Evolutionary conservation across 129 eudicot species (phyloP).

Genomic region (Silybum marianum): DNA sequence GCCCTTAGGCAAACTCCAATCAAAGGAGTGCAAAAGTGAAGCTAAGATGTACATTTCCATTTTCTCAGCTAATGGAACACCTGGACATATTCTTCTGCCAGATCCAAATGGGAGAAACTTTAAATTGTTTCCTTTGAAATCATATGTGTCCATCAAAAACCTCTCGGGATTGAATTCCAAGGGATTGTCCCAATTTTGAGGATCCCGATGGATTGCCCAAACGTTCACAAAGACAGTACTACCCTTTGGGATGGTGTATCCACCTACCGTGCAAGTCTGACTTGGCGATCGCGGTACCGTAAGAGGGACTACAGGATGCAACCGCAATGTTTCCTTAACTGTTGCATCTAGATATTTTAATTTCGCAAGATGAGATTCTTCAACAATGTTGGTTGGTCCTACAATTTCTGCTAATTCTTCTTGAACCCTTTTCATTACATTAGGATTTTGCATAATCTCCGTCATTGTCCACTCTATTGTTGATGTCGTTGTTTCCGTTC

Average conservation of each 20-base stretch:
- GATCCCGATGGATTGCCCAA: slow-evolving; percentile 29
- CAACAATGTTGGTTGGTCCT: slow-evolving; percentile 5
- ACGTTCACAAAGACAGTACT: slow-evolving; percentile 13
- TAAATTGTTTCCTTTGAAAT: slow-evolving; percentile 17
- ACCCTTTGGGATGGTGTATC: slow-evolving; percentile 21
- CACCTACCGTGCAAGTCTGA: slow-evolving; percentile 7
- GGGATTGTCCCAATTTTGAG: slow-evolving; percentile 22
- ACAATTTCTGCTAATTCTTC: slow-evolving; percentile 13
- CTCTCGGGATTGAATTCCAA: slow-evolving; percentile 22
- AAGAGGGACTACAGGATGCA: slow-evolving; percentile 4
- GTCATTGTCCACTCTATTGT: slow-evolving; percentile 17
- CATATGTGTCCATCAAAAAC: slow-evolving; percentile 12
- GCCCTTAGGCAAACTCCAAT: slow-evolving; percentile 6
- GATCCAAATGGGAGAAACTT: slow-evolving; percentile 25
- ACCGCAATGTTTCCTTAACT: slow-evolving; percentile 6
- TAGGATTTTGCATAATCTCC: slow-evolving; percentile 11
- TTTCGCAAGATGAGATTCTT: slow-evolving; percentile 23
- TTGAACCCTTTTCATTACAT: slow-evolving; percentile 28
- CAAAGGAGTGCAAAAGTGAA: slow-evolving; percentile 16
- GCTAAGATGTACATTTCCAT: not conserved
- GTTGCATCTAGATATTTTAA: slow-evolving; percentile 11
- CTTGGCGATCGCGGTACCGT: slow-evolving; percentile 3
- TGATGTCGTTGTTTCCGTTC: slow-evolving; percentile 25
- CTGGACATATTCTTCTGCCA: slow-evolving; percentile 21
- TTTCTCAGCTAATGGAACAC: not conserved